Evolutionary conservation across 305 asterid species (phyloP).

Genomic region (Caryopteris hybrid): DNA sequence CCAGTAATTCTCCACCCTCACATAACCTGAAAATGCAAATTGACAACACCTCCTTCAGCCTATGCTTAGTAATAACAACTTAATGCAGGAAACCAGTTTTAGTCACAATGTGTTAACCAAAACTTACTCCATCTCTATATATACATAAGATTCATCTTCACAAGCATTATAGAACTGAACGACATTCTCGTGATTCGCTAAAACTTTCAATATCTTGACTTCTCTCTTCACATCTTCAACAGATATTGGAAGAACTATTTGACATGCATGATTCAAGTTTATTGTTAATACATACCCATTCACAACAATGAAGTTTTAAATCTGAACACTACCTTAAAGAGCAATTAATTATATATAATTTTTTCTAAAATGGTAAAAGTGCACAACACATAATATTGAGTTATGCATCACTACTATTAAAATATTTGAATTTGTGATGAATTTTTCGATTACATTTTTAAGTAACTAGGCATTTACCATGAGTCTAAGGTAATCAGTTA

Average conservation of each 20-base stretch:
- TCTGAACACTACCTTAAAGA: constrained; percentile 19
- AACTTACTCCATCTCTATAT: constrained; percentile 84
- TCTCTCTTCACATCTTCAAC: constrained; percentile 86
- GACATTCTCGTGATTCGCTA: constrained; percentile 78
- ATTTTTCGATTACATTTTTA: neutral
- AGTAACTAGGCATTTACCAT: too few species aligned
- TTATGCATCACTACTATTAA: neutral
- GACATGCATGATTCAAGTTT: constrained; percentile 25
- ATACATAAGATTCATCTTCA: constrained; percentile 63
- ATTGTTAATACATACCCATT: constrained; percentile 4
- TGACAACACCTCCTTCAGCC: constrained; percentile 13
- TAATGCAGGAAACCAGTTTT: neutral
- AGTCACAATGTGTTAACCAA: too few species aligned
- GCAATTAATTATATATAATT: neutral
- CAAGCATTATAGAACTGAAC: constrained; percentile 67
- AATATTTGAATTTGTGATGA: neutral
- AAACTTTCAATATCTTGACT: too few species aligned
- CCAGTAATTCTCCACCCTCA: too few species aligned
- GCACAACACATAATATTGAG: neutral
- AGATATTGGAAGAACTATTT: constrained; percentile 81
- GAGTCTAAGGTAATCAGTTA: too few species aligned
- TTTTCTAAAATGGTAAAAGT: neutral
- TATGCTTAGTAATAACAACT: neutral
- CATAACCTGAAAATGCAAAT: constrained; percentile 48
- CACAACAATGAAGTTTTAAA: too few species aligned